Conservation (phyloP, 2,329 filamentous ascomycete genomes). For the Aspergillus oerlinghausenensis region DNA sequence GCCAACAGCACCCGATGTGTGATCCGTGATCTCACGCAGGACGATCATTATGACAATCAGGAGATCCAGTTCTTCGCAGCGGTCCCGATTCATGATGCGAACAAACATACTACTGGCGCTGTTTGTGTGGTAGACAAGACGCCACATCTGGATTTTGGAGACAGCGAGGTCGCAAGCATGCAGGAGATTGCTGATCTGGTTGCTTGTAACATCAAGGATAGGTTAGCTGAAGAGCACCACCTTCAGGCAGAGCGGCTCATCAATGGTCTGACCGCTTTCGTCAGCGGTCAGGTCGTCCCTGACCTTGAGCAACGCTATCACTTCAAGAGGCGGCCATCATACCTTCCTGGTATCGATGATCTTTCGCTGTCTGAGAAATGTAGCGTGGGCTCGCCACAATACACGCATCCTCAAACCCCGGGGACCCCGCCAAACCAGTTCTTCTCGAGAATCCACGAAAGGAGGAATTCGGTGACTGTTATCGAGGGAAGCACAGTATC, state of each 20-base stretch:
- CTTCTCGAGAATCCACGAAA: not conserved
- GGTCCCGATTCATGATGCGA: conserved; percentile 56
- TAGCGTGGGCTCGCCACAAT: not conserved
- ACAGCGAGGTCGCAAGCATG: conserved; percentile 42
- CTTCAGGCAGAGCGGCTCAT: conserved; percentile 53
- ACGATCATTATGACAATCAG: conserved; percentile 33
- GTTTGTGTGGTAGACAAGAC: conserved; percentile 56
- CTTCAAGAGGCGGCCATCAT: not conserved
- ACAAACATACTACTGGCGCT: conserved; percentile 53
- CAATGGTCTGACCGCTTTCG: conserved; percentile 46
- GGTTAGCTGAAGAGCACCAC: conserved; percentile 47
- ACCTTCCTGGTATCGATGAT: not conserved
- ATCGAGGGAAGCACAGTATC: conserved; percentile 8
- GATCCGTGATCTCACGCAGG: conserved; percentile 34
- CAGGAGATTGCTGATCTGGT: conserved; percentile 46
- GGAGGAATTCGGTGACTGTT: conserved; percentile 5
- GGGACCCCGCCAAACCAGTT: not conserved
- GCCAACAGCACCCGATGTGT: conserved; percentile 20
- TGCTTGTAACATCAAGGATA: not conserved
- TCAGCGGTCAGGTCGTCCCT: conserved; percentile 31
- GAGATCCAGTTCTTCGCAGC: conserved; percentile 50
- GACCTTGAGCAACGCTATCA: not conserved
- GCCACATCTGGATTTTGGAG: conserved; percentile 43
- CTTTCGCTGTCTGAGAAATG: not conserved
- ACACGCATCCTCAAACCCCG: not conserved